Percentiles rank a stretch among this genome's conserved stretches.
These are phyloP conservation scores for Boletus rubropictus DNA, from an alignment of 768 basidiomycete genomes.

Conservation along the genomic window DNA sequence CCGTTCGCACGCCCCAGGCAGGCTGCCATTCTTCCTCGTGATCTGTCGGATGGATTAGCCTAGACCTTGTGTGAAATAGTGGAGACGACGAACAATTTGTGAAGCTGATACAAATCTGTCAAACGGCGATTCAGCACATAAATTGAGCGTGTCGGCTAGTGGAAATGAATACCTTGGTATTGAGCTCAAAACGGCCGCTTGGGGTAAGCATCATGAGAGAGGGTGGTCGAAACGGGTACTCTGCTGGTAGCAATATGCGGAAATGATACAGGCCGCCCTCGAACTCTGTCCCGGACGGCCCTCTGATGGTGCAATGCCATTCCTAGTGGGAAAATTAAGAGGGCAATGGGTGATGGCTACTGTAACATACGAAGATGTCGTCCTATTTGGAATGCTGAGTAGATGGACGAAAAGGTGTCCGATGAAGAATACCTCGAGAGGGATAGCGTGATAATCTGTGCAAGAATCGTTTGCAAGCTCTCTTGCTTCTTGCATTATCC, in stretches of 20 bases:
- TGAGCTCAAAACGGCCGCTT: conserved; percentile 93
- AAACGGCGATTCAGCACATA: conserved; percentile 5
- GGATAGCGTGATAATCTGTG: conserved; percentile 81
- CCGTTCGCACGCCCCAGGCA: conserved; percentile 96
- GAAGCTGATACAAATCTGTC: conserved; percentile 87
- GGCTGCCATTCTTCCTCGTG: conserved; percentile 98
- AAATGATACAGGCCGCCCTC: conserved; percentile 97
- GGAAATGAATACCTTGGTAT: conserved; percentile 69
- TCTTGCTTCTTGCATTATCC: conserved; percentile 93
- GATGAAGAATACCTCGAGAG: conserved; percentile 54
- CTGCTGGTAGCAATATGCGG: conserved; percentile 81
- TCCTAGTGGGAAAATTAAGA: conserved; percentile 40
- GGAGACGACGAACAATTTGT: conserved; percentile 63
- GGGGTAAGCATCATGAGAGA: conserved; percentile 95
- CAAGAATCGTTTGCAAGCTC: conserved; percentile 82
- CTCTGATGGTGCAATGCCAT: conserved; percentile 98
- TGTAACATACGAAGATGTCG: conserved; percentile 72
- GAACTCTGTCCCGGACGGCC: conserved; percentile 82
- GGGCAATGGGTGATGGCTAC: conserved; percentile 9
- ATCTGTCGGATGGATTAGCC: conserved; percentile 43
- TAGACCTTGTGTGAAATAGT: conserved; percentile 23
- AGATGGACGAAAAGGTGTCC: background rate
- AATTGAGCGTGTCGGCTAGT: conserved; percentile 12
- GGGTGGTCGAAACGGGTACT: conserved; percentile 95
- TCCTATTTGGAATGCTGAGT: conserved; percentile 43